A percentile compares a stretch with the other conserved stretches of the same genome.
phyloP scores from a whole-genome alignment of 345 rosid genomes.

The Luvunga scandens region DNA sequence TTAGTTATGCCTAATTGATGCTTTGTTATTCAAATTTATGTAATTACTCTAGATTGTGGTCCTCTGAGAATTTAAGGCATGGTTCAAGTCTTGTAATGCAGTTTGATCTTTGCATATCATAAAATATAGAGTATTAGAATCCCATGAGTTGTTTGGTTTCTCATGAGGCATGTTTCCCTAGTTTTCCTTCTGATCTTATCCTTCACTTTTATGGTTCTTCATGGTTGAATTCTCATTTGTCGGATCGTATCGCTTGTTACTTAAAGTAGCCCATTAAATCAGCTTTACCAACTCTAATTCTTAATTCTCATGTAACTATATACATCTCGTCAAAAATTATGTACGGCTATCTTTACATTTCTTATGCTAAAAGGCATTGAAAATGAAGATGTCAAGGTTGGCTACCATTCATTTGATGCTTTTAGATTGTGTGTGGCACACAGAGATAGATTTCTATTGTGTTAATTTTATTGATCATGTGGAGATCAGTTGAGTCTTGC shows the following conservation, averaged over 20 bases:
- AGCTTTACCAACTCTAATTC: not conserved
- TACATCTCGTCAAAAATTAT: not conserved
- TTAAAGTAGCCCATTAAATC: not conserved
- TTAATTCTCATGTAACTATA: not conserved
- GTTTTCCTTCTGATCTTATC: not conserved
- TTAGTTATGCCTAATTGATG: not conserved
- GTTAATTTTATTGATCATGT: no score
- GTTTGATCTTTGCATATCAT: not conserved
- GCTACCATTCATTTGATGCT: not conserved
- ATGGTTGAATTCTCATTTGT: not conserved
- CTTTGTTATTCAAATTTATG: not conserved
- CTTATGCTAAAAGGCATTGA: not conserved
- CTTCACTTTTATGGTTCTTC: not conserved
- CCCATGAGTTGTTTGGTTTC: not conserved
- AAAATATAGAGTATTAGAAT: not conserved
- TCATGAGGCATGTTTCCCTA: not conserved
- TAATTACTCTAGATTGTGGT: not conserved
- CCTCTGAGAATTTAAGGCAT: not conserved
- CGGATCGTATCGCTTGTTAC: not conserved
- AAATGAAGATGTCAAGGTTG: not conserved
- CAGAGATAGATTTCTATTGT: not conserved
- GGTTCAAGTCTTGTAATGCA: not conserved
- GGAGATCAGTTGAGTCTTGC: not conserved
- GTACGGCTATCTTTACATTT: not conserved
- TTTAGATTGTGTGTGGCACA: not conserved